These are phyloP conservation scores for Wallacemonas sp. DNA, from an alignment of 208 protist genomes.

Conservation along the genomic window DNA sequence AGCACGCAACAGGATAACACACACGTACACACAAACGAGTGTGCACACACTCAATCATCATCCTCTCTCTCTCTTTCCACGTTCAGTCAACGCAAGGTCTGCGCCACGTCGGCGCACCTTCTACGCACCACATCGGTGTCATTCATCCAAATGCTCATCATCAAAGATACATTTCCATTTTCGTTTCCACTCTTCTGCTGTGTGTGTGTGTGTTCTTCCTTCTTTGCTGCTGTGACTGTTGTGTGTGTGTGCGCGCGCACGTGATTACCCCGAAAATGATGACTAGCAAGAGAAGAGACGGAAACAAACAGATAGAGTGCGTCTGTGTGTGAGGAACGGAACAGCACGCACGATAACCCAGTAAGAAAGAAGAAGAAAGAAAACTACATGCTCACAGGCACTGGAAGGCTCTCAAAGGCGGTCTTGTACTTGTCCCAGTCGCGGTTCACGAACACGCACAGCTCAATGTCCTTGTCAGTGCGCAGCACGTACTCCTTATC, in stretches of 20 bases:
- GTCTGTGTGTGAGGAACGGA: too few species aligned
- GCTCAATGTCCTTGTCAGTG: constrained; percentile 68
- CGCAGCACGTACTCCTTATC: constrained; percentile 79
- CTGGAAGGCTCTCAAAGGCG: constrained; percentile 58
- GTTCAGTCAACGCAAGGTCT: too few species aligned
- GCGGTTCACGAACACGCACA: constrained; percentile 89
- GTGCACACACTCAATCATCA: too few species aligned
- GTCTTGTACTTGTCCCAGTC: constrained; percentile 85
- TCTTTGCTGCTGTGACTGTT: background rate
- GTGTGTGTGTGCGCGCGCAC: background rate
- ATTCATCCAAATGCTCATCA: too few species aligned
- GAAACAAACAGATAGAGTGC: constrained; percentile 7
- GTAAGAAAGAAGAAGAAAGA: constrained; percentile 1
- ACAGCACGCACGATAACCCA: too few species aligned
- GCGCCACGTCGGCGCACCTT: too few species aligned
- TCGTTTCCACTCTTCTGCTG: background rate
- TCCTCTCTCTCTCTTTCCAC: background rate
- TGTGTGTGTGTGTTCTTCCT: constrained; percentile 10
- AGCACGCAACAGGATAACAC: background rate
- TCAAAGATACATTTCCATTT: too few species aligned
- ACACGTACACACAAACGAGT: too few species aligned
- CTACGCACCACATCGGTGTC: too few species aligned
- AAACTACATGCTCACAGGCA: background rate
- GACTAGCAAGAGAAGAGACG: background rate
- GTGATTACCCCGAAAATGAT: too few species aligned